These are phyloP conservation scores for Metschnikowia continentalis DNA, from an alignment of 805 yeast species.

Conservation along the genomic window DNA sequence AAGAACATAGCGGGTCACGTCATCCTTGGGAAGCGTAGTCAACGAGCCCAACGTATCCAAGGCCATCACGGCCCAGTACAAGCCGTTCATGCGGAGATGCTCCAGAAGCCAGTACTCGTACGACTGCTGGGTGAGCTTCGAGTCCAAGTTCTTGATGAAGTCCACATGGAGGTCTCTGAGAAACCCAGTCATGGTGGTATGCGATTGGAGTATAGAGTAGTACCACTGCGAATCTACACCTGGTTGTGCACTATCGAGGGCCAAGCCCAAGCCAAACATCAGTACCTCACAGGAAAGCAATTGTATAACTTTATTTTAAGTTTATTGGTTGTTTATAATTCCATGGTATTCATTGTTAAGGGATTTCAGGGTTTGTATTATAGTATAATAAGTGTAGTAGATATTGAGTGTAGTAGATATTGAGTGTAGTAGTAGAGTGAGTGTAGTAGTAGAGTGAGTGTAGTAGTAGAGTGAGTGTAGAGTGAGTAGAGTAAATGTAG, in stretches of 20 bases:
- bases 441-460: too few species aligned
- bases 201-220: background rate
- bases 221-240: background rate
- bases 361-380: too few species aligned
- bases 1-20: constrained; percentile 64
- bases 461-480: too few species aligned
- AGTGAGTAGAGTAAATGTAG: too few species aligned
- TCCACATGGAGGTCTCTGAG: constrained; percentile 25
- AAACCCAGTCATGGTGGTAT: constrained; percentile 1
- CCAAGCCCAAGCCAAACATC: background rate
- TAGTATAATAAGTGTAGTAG: too few species aligned
- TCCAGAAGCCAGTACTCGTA: constrained; percentile 86
- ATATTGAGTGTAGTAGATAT: too few species aligned
- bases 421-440: too few species aligned
- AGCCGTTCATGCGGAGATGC: constrained; percentile 84
- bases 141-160: constrained; percentile 34
- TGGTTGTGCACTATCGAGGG: too few species aligned
- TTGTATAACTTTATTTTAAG: too few species aligned
- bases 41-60: constrained; percentile 54
- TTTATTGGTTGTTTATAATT: too few species aligned
- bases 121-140: constrained; percentile 37
- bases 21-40: constrained; percentile 52
- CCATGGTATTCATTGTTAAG: too few species aligned
- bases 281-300: background rate
- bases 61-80: constrained; percentile 93